Conservation (phyloP, 2,329 filamentous ascomycete species). For the Hypoxylon sp. region DNA sequence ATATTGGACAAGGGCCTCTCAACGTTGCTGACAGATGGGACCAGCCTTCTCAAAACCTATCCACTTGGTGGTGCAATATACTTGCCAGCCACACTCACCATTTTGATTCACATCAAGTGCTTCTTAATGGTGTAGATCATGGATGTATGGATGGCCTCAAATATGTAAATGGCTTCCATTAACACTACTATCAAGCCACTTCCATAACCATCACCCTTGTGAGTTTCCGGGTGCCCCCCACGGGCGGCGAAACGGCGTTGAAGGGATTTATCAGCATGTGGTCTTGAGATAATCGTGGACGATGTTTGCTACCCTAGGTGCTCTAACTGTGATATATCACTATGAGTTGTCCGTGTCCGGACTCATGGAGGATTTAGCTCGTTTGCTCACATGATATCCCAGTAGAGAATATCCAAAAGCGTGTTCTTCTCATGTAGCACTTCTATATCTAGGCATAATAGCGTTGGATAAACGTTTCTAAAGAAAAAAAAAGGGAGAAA, state of each 20-base stretch:
- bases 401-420: conserved; percentile 17
- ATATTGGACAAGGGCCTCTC: conserved; percentile 15
- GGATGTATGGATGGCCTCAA: conserved; percentile 10
- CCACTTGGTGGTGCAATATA: conserved; percentile 3
- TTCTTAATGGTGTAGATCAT: conserved; percentile 1
- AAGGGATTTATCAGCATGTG: neutral
- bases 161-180: conserved; percentile 3
- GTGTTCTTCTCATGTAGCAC: conserved; percentile 8
- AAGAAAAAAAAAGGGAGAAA: conserved; percentile 9
- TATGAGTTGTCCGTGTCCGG: conserved; percentile 24
- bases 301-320: conserved; percentile 1
- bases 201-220: conserved; percentile 16
- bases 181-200: conserved; percentile 1
- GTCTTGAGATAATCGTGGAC: neutral
- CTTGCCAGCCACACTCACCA: conserved; percentile 14
- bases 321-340: conserved; percentile 26
- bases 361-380: conserved; percentile 13
- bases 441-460: conserved; percentile 6
- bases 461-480: conserved; percentile 1
- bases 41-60: conserved; percentile 16
- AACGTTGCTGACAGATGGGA: conserved; percentile 8
- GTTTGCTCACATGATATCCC: conserved; percentile 5
- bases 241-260: conserved; percentile 16
- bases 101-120: conserved; percentile 8
- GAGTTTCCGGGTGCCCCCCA: conserved; percentile 32